A percentile compares a stretch with the other conserved stretches of the same genome.
Evolutionary conservation across 164 flowering plant genomes (phyloP).

Genomic region (Magnolia changhungtana): DNA sequence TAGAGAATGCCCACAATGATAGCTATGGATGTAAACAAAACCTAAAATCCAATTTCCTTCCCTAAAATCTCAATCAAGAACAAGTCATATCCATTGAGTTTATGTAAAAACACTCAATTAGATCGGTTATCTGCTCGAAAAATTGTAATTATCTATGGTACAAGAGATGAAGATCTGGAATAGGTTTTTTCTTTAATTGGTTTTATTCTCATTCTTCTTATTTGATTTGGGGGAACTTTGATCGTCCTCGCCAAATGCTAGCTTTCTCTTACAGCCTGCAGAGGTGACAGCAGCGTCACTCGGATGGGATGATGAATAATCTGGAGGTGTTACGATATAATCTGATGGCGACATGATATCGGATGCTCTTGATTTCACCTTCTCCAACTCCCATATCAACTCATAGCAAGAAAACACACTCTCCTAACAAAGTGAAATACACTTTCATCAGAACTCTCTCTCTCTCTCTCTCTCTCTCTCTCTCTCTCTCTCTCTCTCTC

Average conservation of each 20-base stretch:
- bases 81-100: slow-evolving; percentile 8
- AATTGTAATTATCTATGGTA: background rate
- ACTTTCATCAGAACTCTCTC: slow-evolving; percentile 13
- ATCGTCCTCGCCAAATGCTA: slow-evolving; percentile 18
- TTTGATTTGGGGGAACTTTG: background rate
- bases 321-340: slow-evolving; percentile 23
- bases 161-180: background rate
- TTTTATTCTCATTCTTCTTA: background rate
- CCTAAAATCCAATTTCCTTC: slow-evolving; percentile 8
- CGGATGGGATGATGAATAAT: slow-evolving; percentile 23
- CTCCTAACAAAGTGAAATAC: slow-evolving; percentile 35
- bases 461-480: background rate
- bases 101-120: background rate
- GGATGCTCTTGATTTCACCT: slow-evolving; percentile 23
- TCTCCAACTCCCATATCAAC: slow-evolving; percentile 32
- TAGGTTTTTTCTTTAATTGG: too few relatives aligned
- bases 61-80: slow-evolving; percentile 17
- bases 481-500: too few relatives aligned
- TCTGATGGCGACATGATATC: slow-evolving; percentile 26
- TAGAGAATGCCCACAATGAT: slow-evolving; percentile 4
- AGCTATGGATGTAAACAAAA: background rate
- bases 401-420: slow-evolving; percentile 42
- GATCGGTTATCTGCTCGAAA: background rate
- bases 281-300: slow-evolving; percentile 24
- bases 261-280: slow-evolving; percentile 34